Base-by-base conservation (phyloP, 129 eudicot genomes). In the Pulicaria dysenterica region DNA sequence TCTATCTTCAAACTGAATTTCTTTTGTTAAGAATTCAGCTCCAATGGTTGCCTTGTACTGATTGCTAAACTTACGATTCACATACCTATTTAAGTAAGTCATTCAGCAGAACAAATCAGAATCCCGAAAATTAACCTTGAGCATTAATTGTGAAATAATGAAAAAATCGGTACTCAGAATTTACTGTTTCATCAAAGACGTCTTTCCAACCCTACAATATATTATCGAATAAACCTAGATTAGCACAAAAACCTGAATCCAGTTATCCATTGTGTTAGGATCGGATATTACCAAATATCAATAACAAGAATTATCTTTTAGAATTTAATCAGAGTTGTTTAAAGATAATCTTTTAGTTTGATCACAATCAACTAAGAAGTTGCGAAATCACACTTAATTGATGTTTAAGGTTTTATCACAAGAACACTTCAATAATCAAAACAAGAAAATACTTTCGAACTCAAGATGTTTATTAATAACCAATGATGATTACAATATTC, bases 41-140 rank as follows among this genome's bases (percentile, higher is more conserved):
- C 93, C 93, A 67, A 87, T 84, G 41, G 93, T 84, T 37, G 94
- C 94, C 69, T 87, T 87, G 70, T 87, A 84, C 84, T 87, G 94
- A 75, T 85, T 85, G 77, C 87, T 88, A 70, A 88, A 88, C 71
- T 88, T 85, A 67, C 87, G 87, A 72, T 88, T 88, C 82, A 88
- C 90, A 75, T 84, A 88, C 79, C 90, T 88, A 77, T 34, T 41
- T 24, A 3, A 67, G 34, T 24, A 43, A 61, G 60, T 44, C 38
- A 61, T 65, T 44, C 38, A 64, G 36, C 47, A 5, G 34, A 72
- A 50, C 46, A 41, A 40, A 58, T 57, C 74, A 76, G 34, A 68
- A 38, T 39, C 58, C 65, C 3, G 49, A 76, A 47, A 77, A 24
- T 24, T 24, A 24, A 77, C 24, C 49, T 34, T 14, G 3, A 31